phyloP scores from a whole-genome alignment of 306 rosid species.

The Prunus mira region DNA sequence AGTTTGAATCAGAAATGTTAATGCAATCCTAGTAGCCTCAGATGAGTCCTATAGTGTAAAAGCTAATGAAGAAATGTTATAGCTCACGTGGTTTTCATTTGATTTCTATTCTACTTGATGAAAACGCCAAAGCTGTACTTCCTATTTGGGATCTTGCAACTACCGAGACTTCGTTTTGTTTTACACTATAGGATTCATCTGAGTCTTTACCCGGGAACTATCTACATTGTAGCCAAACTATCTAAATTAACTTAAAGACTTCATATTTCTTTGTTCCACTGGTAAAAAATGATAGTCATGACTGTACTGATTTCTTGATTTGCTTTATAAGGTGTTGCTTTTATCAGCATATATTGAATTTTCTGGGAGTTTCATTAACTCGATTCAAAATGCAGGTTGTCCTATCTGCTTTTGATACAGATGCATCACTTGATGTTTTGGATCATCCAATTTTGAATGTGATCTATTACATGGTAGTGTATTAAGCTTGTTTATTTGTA shows the following conservation, averaged over 20 bases:
- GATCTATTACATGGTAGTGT: conserved; percentile 79
- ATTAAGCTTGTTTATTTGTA: not conserved
- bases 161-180: too few relatives aligned
- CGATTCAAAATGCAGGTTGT: conserved; percentile 54
- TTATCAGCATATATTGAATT: conserved; percentile 14
- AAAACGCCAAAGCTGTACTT: too few relatives aligned
- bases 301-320: not conserved
- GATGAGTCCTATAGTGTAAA: too few relatives aligned
- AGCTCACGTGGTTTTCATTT: too few relatives aligned
- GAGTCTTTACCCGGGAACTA: not conserved
- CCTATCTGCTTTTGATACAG: conserved; percentile 66
- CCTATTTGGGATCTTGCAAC: too few relatives aligned
- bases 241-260: not conserved
- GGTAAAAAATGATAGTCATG: not conserved
- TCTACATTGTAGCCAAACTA: too few relatives aligned
- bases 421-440: conserved; percentile 83
- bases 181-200: not conserved
- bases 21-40: too few relatives aligned
- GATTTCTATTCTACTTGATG: too few relatives aligned
- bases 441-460: conserved; percentile 57
- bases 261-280: not conserved
- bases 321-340: conserved; percentile 19
- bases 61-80: too few relatives aligned
- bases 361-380: conserved; percentile 3
- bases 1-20: too few relatives aligned